Percentiles rank a stretch among this genome's conserved stretches.
Conservation (phyloP, 1,284 basidiomycete species). For the Apiotrichum sp. region DNA sequence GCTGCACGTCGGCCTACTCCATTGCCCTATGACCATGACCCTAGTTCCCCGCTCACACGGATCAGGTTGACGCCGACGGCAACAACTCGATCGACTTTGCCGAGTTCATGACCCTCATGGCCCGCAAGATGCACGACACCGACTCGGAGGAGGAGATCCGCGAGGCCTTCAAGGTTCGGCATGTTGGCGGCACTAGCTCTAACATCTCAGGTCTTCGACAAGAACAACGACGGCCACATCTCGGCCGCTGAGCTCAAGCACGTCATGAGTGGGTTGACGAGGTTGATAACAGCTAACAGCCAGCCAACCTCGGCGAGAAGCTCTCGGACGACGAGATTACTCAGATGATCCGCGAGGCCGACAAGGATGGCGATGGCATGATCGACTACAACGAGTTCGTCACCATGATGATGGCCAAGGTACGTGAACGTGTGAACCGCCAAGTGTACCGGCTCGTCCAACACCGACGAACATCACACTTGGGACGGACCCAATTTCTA, state of each 20-base stretch:
- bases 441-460: no score
- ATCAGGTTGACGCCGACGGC: constrained; percentile 55
- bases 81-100: constrained; percentile 93
- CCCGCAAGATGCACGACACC: constrained; percentile 88
- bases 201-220: constrained; percentile 54
- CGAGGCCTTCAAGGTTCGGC: constrained; percentile 56
- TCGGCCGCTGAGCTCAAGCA: constrained; percentile 67
- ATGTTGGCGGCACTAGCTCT: no score
- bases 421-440: not conserved
- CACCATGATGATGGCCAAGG: constrained; percentile 51
- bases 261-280: constrained; percentile 72
- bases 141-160: constrained; percentile 67
- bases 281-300: not conserved
- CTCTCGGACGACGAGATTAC: constrained; percentile 87
- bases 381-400: constrained; percentile 53
- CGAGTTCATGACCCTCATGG: constrained; percentile 94
- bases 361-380: constrained; percentile 64
- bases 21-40: no score
- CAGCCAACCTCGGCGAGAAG: constrained; percentile 70
- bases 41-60: no score
- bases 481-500: not conserved
- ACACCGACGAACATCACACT: no score
- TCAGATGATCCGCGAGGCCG: constrained; percentile 98
- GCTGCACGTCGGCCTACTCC: not conserved
- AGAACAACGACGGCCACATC: constrained; percentile 60